Evolutionary conservation across 495 filamentous ascomycete genomes (phyloP), one percentile per base, ranked within the genome.

Genomic region (Penicillium subrubescens): DNA sequence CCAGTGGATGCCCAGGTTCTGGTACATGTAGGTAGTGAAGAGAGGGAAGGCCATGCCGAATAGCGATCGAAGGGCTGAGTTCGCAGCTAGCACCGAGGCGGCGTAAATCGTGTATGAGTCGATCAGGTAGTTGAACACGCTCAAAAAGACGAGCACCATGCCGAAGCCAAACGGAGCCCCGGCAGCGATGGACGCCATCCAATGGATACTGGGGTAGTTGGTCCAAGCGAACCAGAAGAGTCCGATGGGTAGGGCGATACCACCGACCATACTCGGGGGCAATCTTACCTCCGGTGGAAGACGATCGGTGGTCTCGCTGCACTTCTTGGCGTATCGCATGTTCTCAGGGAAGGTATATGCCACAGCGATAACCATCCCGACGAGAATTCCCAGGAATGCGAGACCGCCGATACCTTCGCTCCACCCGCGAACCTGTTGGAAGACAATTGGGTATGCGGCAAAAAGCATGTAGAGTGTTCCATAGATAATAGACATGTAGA

Each of bases 391-490:
- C 2, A 87, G 67, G 73, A 93, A 95, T 14, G 90, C 79, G 1
- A 95, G 85, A 17, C 91, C 90, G 1, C 86, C 82, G 8, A 90
- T 72, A 25, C 89, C 87, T 21, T 87, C 78, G 12, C 79, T 81
- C 92, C 92, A 96, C 56, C 86, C 86, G 8, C 91, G 89, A 50
- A 87, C 74, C 52, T 89, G 75, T n/a, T 83, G 79, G 75, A 91
- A 95, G 59, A 95, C 87, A 54, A 94, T 88, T 2, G 92, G 92
- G 50, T 74, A 79, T 19, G 90, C 90, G 33, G 91, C 87, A 77
- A 96, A 95, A 15, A 93, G 82, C 57, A 94, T 84, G 73, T 93
- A 94, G 4, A 93, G 77, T 6, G 90, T 87, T 0, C 89, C 87
- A 65, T 92, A 92, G 29, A 86, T 81, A 59, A 91, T 84, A 15